Conservation (phyloP, 352 stramenopile genomes). For the Pythium dissotocum region DNA sequence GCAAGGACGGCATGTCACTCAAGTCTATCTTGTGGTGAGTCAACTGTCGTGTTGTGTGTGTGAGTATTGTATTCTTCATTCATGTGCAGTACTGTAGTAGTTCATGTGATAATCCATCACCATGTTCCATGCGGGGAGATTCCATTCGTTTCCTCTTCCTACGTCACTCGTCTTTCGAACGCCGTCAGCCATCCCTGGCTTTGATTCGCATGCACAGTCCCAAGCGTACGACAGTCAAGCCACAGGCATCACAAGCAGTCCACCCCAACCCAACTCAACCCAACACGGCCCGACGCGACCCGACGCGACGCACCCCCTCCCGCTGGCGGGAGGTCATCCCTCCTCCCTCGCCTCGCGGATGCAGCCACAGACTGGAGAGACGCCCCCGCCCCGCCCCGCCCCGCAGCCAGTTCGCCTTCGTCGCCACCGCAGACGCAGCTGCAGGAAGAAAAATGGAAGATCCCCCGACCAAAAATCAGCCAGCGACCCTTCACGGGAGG, state of each 20-base stretch:
- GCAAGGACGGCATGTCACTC: constrained; percentile 67
- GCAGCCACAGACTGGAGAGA: background rate
- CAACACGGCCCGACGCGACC: background rate
- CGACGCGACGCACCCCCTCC: no score
- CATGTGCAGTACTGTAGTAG: background rate
- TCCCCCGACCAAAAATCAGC: constrained; percentile 16
- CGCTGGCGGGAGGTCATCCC: background rate
- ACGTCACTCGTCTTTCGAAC: background rate
- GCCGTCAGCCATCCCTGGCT: background rate
- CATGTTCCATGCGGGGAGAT: background rate
- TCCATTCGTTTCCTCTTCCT: background rate
- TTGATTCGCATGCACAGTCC: constrained; percentile 7
- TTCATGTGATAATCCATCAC: background rate
- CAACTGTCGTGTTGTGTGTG: constrained; percentile 3
- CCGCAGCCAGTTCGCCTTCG: constrained; percentile 21
- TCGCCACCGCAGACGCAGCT: constrained; percentile 14
- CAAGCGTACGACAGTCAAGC: background rate
- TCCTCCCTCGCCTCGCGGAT: background rate
- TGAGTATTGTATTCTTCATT: background rate
- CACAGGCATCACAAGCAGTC: background rate
- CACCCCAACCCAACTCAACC: background rate
- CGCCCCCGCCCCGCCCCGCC: background rate
- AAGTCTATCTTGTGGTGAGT: constrained; percentile 73
- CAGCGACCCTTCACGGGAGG: constrained; percentile 26
- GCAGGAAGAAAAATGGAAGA: constrained; percentile 33